A percentile compares a stretch with the other conserved stretches of the same genome.
Conservation (phyloP, 306 rosid species). For the Rubus idaeus region DNA sequence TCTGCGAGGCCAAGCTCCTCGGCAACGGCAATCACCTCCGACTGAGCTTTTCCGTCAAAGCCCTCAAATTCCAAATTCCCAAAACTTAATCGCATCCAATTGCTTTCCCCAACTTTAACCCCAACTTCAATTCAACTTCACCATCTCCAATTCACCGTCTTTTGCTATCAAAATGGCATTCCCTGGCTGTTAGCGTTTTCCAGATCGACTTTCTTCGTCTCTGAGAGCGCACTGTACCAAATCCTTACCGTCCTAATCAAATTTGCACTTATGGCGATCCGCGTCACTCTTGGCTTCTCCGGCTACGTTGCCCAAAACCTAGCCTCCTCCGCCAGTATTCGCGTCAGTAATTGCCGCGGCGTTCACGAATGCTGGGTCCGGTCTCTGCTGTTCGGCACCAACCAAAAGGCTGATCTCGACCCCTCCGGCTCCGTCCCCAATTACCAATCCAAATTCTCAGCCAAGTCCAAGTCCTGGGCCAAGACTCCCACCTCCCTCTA, state of each 20-base stretch:
- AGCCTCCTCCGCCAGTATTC: conserved; percentile 63
- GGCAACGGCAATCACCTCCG: too few relatives aligned
- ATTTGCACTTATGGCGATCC: conserved; percentile 64
- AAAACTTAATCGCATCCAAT: conserved; percentile 24
- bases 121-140: conserved; percentile 36
- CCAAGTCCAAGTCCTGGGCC: not conserved
- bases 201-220: conserved; percentile 15
- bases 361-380: conserved; percentile 69
- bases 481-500: conserved; percentile 35
- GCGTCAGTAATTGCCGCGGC: conserved; percentile 49
- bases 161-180: conserved; percentile 35
- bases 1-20: not conserved
- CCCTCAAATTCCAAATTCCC: not conserved
- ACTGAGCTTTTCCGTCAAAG: not conserved
- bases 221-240: conserved; percentile 44
- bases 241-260: conserved; percentile 28
- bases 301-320: conserved; percentile 83
- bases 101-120: not conserved
- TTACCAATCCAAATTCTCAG: conserved; percentile 26
- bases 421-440: conserved; percentile 43
- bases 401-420: conserved; percentile 52
- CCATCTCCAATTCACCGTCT: conserved; percentile 29
- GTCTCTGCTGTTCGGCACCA: conserved; percentile 49
- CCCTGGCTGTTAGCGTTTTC: conserved; percentile 38
- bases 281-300: conserved; percentile 69